These are phyloP conservation scores for Bryum argenteum DNA, from an alignment of 225 moss, liverwort and hornwort species.

Conservation along the genomic window DNA sequence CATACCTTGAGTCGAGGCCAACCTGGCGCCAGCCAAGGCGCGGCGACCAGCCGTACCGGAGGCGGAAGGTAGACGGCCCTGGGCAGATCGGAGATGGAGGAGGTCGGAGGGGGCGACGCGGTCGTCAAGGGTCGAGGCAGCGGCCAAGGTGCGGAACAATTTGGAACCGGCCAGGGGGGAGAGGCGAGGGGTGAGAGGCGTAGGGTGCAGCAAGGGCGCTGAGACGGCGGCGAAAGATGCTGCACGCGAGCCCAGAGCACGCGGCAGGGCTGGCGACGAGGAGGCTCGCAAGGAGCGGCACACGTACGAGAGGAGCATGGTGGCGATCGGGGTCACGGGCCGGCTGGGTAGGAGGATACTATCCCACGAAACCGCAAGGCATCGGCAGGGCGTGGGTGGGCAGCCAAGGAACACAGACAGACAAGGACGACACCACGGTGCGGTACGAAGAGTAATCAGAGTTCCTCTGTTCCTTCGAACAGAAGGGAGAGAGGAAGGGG, in stretches of 20 bases:
- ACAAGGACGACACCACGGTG: too few relatives aligned
- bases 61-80: neutral
- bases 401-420: too few relatives aligned
- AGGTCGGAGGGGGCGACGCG: neutral
- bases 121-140: conserved; percentile 17
- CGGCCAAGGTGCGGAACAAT: conserved; percentile 26
- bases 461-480: too few relatives aligned
- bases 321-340: conserved; percentile 19
- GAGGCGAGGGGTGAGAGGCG: neutral
- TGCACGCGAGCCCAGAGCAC: neutral
- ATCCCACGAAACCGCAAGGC: neutral
- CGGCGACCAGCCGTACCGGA: neutral
- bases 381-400: neutral
- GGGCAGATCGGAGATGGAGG: neutral
- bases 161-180: neutral
- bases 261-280: conserved; percentile 1
- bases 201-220: conserved; percentile 10
- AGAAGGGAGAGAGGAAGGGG: neutral
- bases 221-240: conserved; percentile 27
- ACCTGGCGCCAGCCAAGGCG: conserved; percentile 26
- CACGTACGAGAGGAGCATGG: conserved; percentile 34
- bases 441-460: neutral
- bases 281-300: conserved; percentile 34
- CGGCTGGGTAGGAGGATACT: neutral
- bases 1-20: conserved; percentile 45